Conservation (phyloP, 2,329 filamentous ascomycete genomes). For the Colletotrichum liaoningense region DNA sequence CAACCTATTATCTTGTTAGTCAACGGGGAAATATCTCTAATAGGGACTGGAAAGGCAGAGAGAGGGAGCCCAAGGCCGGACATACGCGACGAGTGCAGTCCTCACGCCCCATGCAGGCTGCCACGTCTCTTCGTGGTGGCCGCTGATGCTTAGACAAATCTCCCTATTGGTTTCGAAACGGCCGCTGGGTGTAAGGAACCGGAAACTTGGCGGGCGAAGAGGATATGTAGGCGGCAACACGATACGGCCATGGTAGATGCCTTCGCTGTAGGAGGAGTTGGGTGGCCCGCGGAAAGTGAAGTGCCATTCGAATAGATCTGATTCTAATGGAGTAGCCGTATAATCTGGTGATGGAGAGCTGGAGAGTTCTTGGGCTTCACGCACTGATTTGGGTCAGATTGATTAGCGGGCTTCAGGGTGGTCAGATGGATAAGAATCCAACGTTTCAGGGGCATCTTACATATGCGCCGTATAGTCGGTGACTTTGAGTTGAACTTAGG, state of each 20-base stretch:
- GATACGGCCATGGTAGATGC: constrained; percentile 96
- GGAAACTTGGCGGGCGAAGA: constrained; percentile 92
- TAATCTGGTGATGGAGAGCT: constrained; percentile 85
- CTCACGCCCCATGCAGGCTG: constrained; percentile 97
- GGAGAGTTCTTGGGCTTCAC: constrained; percentile 90
- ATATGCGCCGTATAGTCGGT: constrained; percentile 86
- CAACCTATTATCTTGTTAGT: constrained; percentile 55
- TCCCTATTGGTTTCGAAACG: constrained; percentile 97
- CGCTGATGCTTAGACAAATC: constrained; percentile 93
- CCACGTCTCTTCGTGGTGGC: constrained; percentile 98
- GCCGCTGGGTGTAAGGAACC: constrained; percentile 91
- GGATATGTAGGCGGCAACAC: constrained; percentile 91
- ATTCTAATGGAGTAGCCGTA: constrained; percentile 84
- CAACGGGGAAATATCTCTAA: neutral
- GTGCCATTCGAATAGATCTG: constrained; percentile 98
- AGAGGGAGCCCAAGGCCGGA: neutral
- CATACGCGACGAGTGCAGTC: constrained; percentile 79
- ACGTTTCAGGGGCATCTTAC: constrained; percentile 56
- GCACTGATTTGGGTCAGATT: constrained; percentile 65
- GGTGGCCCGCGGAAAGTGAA: constrained; percentile 96
- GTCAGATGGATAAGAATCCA: neutral
- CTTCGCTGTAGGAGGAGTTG: constrained; percentile 79
- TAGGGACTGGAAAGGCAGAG: neutral
- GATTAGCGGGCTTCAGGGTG: neutral
- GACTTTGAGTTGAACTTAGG: constrained; percentile 77